phyloP scores from a whole-genome alignment of 345 rosid genomes.

The Lagerstroemia speciosa region DNA sequence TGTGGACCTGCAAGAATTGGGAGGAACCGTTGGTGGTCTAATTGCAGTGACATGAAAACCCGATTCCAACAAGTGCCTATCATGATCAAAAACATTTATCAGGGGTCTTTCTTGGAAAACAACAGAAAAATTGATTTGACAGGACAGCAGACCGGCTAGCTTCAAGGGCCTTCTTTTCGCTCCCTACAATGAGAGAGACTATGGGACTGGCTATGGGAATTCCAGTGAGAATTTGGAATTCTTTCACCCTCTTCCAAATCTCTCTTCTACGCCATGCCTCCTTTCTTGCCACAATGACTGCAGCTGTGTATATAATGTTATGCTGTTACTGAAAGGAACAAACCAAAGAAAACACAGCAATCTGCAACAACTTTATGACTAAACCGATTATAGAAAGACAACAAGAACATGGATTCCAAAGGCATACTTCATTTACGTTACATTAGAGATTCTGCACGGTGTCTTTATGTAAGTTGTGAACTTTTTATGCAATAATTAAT shows the following conservation, averaged over 20 bases:
- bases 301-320: conserved; percentile 36
- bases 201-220: conserved; percentile 68
- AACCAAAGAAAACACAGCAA: background rate
- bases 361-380: background rate
- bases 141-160: conserved; percentile 53
- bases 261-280: conserved; percentile 86
- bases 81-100: background rate
- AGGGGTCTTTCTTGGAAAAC: background rate
- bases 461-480: background rate
- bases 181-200: conserved; percentile 77
- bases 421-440: background rate
- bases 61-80: conserved; percentile 60
- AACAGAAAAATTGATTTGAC: conserved; percentile 1
- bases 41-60: conserved; percentile 95
- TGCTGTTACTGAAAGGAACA: background rate
- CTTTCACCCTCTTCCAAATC: conserved; percentile 71
- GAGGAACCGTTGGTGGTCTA: conserved; percentile 95
- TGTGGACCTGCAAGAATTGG: conserved; percentile 82
- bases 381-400: background rate
- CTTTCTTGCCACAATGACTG: conserved; percentile 68
- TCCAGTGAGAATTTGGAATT: conserved; percentile 61
- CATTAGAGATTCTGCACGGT: background rate
- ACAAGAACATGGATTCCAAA: background rate
- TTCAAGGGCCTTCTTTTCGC: conserved; percentile 71
- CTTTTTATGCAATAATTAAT: background rate